Evolutionary conservation across 2,329 filamentous ascomycete species (phyloP).

Genomic region (Colletotrichum sp.): DNA sequence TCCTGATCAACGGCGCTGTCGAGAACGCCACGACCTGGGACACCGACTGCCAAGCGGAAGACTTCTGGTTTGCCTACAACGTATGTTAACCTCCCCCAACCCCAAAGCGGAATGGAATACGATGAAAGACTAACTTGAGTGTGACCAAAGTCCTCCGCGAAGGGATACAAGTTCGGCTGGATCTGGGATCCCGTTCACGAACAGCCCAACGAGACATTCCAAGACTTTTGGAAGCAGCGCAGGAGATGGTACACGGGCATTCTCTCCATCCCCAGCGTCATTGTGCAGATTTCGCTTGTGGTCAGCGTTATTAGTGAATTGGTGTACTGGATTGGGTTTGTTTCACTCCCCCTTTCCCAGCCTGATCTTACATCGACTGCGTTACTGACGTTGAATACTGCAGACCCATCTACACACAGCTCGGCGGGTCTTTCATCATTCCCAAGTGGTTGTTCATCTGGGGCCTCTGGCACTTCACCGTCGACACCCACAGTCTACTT

Average conservation of each 20-base stretch:
- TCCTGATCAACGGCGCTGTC: not conserved
- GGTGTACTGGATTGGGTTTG: not conserved
- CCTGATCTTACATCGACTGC: accelerated
- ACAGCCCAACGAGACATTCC: not conserved
- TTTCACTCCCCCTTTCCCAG: accelerated
- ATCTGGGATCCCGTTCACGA: not conserved
- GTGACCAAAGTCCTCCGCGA: not conserved
- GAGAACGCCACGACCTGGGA: not conserved
- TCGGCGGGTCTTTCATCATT: not conserved
- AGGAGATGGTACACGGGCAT: conserved; percentile 1
- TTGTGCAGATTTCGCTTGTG: not conserved
- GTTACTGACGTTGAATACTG: not conserved
- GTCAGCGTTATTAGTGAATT: not conserved
- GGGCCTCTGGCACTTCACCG: not conserved
- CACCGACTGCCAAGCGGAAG: not conserved
- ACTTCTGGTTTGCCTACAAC: conserved; percentile 1
- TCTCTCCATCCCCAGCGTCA: not conserved
- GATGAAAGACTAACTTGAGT: not conserved
- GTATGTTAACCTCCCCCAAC: not conserved
- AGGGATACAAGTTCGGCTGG: not conserved
- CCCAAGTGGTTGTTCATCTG: not conserved
- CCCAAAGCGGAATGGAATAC: accelerated
- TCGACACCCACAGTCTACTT: not conserved
- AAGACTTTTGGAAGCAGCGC: conserved; percentile 2
- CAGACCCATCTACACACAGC: not conserved